These are phyloP conservation scores for Kazachstania sp. DNA, from an alignment of 1,139 yeast species.

Conservation along the genomic window DNA sequence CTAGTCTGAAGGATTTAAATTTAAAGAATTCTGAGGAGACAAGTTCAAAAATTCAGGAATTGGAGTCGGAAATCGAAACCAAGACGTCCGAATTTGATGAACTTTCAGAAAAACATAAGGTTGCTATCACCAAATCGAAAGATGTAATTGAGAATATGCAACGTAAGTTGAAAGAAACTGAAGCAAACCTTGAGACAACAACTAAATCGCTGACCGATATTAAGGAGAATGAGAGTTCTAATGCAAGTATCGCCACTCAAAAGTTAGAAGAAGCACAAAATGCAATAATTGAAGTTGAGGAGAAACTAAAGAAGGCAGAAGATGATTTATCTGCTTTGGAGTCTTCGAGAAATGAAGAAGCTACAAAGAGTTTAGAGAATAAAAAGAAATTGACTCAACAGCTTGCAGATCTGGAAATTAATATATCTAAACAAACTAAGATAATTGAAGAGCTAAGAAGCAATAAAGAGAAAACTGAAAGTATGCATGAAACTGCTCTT, in stretches of 20 bases:
- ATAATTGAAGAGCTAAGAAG: not conserved
- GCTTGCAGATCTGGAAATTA: not conserved
- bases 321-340: not conserved
- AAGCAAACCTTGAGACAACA: not conserved
- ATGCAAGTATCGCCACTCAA: not conserved
- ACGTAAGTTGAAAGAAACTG: not conserved
- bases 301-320: not conserved
- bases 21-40: too few relatives aligned
- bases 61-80: slow-evolving; percentile 2
- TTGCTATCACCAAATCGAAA: not conserved
- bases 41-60: not conserved
- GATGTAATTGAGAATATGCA: not conserved
- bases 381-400: slow-evolving; percentile 2
- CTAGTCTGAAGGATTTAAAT: too few relatives aligned
- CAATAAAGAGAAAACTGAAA: not conserved
- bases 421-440: not conserved
- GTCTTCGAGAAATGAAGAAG: not conserved
- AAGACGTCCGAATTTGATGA: not conserved
- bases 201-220: not conserved
- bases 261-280: not conserved
- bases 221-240: not conserved
- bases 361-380: not conserved
- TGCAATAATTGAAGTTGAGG: not conserved
- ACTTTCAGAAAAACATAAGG: not conserved
- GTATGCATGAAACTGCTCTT: slow-evolving; percentile 2